Evolutionary conservation across 176 grass and related monocot genomes (phyloP).

Genomic region (Eremochloa ophiuroides): DNA sequence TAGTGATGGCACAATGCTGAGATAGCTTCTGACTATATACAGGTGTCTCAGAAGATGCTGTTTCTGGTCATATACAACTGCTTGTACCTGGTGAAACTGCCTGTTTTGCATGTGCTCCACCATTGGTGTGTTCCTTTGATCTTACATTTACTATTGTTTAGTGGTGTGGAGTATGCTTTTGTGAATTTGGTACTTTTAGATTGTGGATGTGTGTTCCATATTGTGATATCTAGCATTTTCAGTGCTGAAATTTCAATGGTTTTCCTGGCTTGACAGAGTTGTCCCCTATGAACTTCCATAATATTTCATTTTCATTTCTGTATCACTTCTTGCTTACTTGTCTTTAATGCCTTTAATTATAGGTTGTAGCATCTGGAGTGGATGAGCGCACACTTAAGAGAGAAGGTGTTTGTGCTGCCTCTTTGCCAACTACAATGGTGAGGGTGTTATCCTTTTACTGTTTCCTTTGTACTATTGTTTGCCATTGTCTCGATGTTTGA

Average conservation of each 20-base stretch:
- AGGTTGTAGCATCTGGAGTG: constrained; percentile 97
- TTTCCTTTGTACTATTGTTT: neutral
- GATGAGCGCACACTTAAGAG: constrained; percentile 92
- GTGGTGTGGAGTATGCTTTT: constrained; percentile 36
- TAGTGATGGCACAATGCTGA: neutral
- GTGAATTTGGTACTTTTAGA: neutral
- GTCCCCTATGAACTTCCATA: neutral
- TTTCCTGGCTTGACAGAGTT: neutral
- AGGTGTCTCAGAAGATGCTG: constrained; percentile 99
- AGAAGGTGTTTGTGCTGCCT: constrained; percentile 97
- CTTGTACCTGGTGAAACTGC: constrained; percentile 92
- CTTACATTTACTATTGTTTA: constrained; percentile 19
- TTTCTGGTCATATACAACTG: constrained; percentile 98
- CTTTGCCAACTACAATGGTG: constrained; percentile 98
- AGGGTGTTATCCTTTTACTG: neutral
- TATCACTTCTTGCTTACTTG: neutral
- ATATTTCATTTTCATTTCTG: neutral
- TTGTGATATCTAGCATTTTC: neutral
- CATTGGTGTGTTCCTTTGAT: constrained; percentile 57
- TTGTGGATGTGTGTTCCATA: neutral
- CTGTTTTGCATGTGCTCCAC: constrained; percentile 98
- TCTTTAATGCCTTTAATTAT: neutral
- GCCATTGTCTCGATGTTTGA: neutral
- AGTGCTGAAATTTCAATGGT: neutral
- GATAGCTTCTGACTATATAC: constrained; percentile 18